Conservation (phyloP, 306 rosid genomes). For the Sicyos baderoa region DNA sequence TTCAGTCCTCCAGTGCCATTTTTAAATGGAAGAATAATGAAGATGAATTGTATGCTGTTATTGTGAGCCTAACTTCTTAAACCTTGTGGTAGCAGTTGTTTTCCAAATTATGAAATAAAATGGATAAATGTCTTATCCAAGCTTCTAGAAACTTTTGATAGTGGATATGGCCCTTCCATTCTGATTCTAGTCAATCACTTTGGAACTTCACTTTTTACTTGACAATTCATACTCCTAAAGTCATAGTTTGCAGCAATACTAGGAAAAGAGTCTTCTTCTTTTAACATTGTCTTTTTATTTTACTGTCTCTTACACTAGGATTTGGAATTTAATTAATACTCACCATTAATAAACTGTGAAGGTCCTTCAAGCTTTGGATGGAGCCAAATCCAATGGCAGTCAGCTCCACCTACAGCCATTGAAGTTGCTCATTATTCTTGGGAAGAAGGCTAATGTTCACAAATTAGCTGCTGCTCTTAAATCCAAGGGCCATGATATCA, state of each 20-base stretch:
- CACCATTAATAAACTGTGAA: conserved; percentile 28
- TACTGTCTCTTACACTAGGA: neutral
- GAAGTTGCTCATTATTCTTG: conserved; percentile 39
- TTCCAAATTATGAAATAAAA: neutral
- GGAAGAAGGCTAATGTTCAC: conserved; percentile 33
- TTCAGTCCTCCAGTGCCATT: neutral
- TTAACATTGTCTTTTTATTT: neutral
- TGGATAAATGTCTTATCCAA: neutral
- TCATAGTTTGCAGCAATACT: conserved; percentile 6
- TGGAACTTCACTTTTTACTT: neutral
- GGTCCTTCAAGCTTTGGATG: conserved; percentile 39
- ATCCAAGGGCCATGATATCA: conserved; percentile 36
- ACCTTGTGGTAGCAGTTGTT: neutral
- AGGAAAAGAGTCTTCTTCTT: neutral
- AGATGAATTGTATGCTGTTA: neutral
- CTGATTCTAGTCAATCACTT: neutral
- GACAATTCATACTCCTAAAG: conserved; percentile 8
- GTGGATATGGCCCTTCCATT: neutral
- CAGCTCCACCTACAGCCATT: conserved; percentile 19
- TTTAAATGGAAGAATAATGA: neutral
- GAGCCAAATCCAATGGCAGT: conserved; percentile 24
- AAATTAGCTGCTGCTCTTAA: conserved; percentile 37
- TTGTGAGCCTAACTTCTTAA: neutral
- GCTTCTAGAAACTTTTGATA: neutral
- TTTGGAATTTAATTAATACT: conserved; percentile 9